Percentiles rank a stretch among this genome's conserved stretches.
Conservation (phyloP, 768 basidiomycete genomes). For the Xanthoconium purpureum region DNA sequence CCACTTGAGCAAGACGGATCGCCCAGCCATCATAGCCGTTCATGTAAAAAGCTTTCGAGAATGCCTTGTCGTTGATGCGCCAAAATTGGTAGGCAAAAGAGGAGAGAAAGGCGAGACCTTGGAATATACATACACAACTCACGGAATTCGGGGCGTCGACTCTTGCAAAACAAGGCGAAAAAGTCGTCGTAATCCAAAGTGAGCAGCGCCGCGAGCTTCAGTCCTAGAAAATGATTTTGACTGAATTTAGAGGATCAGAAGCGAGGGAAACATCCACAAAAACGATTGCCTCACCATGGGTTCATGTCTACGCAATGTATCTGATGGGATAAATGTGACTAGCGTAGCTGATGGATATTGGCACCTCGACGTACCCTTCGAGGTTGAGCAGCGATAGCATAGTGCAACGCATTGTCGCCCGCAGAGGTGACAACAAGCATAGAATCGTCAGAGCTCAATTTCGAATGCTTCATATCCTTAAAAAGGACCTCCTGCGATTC, state of each 20-base stretch:
- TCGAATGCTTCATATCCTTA: conserved; percentile 64
- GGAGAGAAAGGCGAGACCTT: conserved; percentile 66
- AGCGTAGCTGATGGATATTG: not conserved
- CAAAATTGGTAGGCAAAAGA: conserved; percentile 76
- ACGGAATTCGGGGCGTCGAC: conserved; percentile 58
- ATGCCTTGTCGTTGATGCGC: conserved; percentile 55
- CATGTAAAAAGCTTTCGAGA: conserved; percentile 57
- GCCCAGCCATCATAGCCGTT: conserved; percentile 69
- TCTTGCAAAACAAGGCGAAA: conserved; percentile 65
- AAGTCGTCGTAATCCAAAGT: conserved; percentile 57
- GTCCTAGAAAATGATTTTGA: conserved; percentile 74
- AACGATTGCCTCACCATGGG: conserved; percentile 41
- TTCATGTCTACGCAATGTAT: conserved; percentile 78
- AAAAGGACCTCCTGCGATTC: conserved; percentile 62
- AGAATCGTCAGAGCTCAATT: conserved; percentile 59
- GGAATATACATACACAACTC: conserved; percentile 60
- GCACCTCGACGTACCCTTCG: conserved; percentile 39
- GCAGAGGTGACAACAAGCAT: conserved; percentile 75
- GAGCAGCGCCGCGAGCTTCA: conserved; percentile 68
- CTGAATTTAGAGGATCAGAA: conserved; percentile 30
- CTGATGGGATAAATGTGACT: conserved; percentile 15
- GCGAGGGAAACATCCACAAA: conserved; percentile 20
- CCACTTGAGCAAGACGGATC: conserved; percentile 54
- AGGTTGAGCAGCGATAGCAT: conserved; percentile 64
- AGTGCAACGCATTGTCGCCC: conserved; percentile 79